Evolutionary conservation across 257 asterid genomes (phyloP).

Genomic region (Solanum bukasovii): DNA sequence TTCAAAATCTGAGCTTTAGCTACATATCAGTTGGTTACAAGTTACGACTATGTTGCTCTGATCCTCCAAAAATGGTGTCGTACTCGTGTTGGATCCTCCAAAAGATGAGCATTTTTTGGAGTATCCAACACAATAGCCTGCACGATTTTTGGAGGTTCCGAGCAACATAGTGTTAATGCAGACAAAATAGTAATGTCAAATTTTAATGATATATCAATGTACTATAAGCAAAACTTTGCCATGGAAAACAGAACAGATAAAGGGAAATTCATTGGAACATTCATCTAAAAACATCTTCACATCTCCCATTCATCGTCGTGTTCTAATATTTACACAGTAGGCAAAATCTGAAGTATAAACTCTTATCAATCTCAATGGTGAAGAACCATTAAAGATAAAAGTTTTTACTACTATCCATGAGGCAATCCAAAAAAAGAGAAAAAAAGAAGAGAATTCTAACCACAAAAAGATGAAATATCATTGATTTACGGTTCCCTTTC

Average conservation of each 20-base stretch:
- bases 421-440: not conserved
- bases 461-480: not conserved
- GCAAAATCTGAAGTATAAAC: constrained; percentile 1
- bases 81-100: not conserved
- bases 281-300: not conserved
- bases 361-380: not conserved
- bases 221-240: not conserved
- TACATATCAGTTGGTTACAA: not conserved
- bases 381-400: not conserved
- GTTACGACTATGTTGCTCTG: not conserved
- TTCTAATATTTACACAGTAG: not conserved
- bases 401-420: not conserved
- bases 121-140: not conserved
- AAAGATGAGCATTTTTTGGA: not conserved
- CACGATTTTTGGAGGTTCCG: not conserved
- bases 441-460: not conserved
- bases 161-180: not conserved
- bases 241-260: not conserved
- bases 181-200: not conserved
- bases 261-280: not conserved
- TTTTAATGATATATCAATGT: not conserved
- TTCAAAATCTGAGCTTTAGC: not conserved
- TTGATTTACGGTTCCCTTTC: constrained; percentile 37
- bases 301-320: not conserved
- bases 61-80: not conserved